Base-by-base conservation (phyloP, 352 stramenopile genomes). In the Globisporangium yorkense region DNA sequence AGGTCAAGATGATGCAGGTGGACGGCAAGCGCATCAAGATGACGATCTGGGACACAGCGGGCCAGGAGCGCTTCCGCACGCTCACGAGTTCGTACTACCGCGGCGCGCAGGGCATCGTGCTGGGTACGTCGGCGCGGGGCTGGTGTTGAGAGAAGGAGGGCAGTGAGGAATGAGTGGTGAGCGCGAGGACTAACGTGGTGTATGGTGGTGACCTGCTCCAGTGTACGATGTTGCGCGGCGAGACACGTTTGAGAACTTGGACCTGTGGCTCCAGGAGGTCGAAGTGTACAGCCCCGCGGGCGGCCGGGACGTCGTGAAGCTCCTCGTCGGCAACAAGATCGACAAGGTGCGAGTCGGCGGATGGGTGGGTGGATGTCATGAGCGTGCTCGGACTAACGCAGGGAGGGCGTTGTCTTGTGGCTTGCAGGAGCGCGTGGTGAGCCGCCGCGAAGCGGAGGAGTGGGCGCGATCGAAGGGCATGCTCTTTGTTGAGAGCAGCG, bases 31-130 rank as follows among this genome's bases (percentile, higher is more conserved):
- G 89, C 58, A 96, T 99, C 65, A 99, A 99, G 78, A 90, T 99
- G 66, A 98, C 94, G 33, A 98, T 99, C 66, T 99, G 97, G 97
- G 97, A 99, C 80, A 99, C 97, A 5, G 97, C 97, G 8, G 97
- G 97, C 16, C 97, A 99, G 75, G 97, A 99, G 71, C 90, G 96
- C 44, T 99, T 99, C 72, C 89, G 96, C 51, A 99, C 96, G 21
- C 76, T 99, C 43, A 99, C 97, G 41, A 98, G 89, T 56, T 97
- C 84, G 45, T 99, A 99, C 74, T 99, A 99, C 79, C 84, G 96
- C 56, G 97, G 97, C 44, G 96, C 96, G 5, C 96, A 99, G 67
- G 96, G 96, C 56, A 98, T 99, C 45, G 94, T 99, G 16, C 80
- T 99, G 27, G 88, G 87, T 96, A 68, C 61, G 80, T 55, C 27